These are phyloP conservation scores for Ogataea paradorogensis DNA, from an alignment of 805 yeast species.

Conservation along the genomic window DNA sequence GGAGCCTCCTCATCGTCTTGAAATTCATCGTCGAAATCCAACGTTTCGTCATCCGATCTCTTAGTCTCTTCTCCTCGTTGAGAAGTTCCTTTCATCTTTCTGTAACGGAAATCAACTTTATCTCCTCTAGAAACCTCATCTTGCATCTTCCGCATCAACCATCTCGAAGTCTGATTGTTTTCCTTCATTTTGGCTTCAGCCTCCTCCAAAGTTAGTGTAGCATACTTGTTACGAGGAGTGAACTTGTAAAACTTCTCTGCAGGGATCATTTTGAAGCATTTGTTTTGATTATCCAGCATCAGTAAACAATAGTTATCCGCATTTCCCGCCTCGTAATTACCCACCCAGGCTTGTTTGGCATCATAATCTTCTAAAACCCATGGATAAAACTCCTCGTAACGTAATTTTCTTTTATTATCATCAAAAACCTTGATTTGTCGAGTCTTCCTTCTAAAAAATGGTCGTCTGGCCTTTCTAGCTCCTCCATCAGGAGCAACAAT, in stretches of 20 bases:
- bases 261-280: conserved; percentile 81
- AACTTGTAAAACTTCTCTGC: conserved; percentile 92
- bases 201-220: conserved; percentile 91
- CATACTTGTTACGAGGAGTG: conserved; percentile 89
- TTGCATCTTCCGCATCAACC: conserved; percentile 91
- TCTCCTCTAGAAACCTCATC: conserved; percentile 56
- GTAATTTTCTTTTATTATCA: conserved; percentile 74
- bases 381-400: conserved; percentile 96
- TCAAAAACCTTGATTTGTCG: conserved; percentile 78
- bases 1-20: conserved; percentile 99
- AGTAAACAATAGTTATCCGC: conserved; percentile 83
- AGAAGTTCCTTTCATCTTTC: conserved; percentile 43
- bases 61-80: conserved; percentile 29
- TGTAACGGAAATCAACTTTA: conserved; percentile 49
- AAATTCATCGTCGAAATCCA: conserved; percentile 94
- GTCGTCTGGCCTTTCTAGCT: conserved; percentile 63
- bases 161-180: conserved; percentile 71
- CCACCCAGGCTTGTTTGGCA: conserved; percentile 91
- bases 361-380: conserved; percentile 98
- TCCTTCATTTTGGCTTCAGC: conserved; percentile 94
- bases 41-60: conserved; percentile 79
- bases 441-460: conserved; percentile 70
- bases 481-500: conserved; percentile 92
- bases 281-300: conserved; percentile 78
- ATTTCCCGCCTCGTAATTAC: conserved; percentile 88